A percentile compares a stretch with the other conserved stretches of the same genome.
phyloP scores from a whole-genome alignment of 73 alveolate species.

The Paramecium octaurelia region DNA sequence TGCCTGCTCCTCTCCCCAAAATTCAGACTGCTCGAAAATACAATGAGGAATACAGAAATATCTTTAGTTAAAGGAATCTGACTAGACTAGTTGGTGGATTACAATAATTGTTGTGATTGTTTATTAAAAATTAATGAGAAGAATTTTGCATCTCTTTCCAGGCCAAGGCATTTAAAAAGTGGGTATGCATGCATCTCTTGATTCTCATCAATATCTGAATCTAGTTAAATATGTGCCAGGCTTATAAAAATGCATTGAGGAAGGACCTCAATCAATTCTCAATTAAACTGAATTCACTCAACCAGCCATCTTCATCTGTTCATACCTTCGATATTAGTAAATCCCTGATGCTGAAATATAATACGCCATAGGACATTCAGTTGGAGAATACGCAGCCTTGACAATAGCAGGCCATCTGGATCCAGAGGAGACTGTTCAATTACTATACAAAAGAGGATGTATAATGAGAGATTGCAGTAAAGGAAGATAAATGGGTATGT shows the following conservation, averaged over 20 bases:
- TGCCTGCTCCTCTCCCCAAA: neutral
- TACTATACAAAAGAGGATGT: constrained; percentile 22
- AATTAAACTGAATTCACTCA: constrained; percentile 29
- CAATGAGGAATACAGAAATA: neutral
- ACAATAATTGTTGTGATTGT: neutral
- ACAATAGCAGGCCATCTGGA: constrained; percentile 23
- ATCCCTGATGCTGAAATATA: neutral
- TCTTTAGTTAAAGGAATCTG: neutral
- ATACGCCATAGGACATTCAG: constrained; percentile 41
- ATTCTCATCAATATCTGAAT: neutral
- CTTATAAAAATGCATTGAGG: neutral
- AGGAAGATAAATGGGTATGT: constrained; percentile 41
- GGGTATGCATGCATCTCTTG: constrained; percentile 20
- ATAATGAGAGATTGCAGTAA: constrained; percentile 51
- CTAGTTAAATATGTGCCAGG: constrained; percentile 1
- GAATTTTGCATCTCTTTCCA: constrained; percentile 39
- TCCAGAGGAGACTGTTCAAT: neutral
- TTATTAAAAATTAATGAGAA: constrained; percentile 6
- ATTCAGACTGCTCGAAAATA: neutral
- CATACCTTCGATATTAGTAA: neutral
- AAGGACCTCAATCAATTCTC: constrained; percentile 30
- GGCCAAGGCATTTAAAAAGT: constrained; percentile 47
- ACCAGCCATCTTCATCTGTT: constrained; percentile 29
- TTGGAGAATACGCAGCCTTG: constrained; percentile 44
- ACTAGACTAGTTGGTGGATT: constrained; percentile 21